These are phyloP conservation scores for Metarhizium brunneum DNA, from an alignment of 2,329 filamentous ascomycete species.

Conservation along the genomic window DNA sequence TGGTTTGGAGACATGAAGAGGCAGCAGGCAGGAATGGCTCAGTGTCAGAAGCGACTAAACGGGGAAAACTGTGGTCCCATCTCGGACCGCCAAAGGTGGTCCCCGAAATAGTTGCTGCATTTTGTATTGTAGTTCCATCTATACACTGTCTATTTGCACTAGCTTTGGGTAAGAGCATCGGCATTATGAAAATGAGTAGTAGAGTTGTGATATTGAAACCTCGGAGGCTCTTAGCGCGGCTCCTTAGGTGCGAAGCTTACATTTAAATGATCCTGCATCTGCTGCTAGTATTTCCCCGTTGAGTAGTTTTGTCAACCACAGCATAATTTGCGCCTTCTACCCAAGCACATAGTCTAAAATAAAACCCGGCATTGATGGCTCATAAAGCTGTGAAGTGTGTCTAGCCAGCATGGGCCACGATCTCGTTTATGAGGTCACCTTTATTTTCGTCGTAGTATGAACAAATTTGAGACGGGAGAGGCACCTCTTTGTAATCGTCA, in stretches of 20 bases:
- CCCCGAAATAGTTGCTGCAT: not conserved
- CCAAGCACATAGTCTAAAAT: not conserved
- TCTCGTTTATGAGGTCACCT: constrained; percentile 78
- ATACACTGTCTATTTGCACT: not conserved
- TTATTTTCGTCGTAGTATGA: constrained; percentile 60
- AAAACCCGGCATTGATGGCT: not conserved
- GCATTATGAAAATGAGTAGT: not conserved
- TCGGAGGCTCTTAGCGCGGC: not conserved
- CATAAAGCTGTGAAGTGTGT: not conserved
- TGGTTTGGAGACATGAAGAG: not conserved
- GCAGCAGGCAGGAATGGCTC: not conserved
- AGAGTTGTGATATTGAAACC: not conserved
- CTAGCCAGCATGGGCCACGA: constrained; percentile 85
- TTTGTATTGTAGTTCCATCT: not conserved
- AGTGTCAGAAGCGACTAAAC: not conserved
- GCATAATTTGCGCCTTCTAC: not conserved
- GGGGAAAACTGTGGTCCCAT: not conserved
- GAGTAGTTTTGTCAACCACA: not conserved
- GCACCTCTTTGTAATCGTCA: constrained; percentile 78
- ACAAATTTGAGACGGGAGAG: constrained; percentile 84
- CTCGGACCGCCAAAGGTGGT: not conserved
- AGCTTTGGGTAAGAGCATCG: not conserved
- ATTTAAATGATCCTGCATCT: not conserved
- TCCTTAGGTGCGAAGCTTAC: not conserved
- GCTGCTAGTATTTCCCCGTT: not conserved